These are phyloP conservation scores for Cinchona pubescens DNA, from an alignment of 257 asterid species.

Conservation along the genomic window DNA sequence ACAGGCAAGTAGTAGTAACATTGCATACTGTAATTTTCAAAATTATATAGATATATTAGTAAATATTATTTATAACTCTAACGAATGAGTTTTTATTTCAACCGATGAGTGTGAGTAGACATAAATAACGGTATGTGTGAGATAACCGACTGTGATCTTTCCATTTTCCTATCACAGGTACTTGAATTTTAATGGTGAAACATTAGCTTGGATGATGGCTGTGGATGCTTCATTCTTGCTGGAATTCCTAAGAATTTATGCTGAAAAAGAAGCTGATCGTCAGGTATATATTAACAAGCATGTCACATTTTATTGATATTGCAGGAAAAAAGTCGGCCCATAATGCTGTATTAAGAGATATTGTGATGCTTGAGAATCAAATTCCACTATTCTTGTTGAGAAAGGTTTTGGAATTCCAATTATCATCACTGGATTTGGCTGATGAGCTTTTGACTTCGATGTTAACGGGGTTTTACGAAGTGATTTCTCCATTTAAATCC, in stretches of 20 bases:
- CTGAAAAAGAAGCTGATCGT: constrained; percentile 34
- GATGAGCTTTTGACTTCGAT: constrained; percentile 34
- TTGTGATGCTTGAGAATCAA: constrained; percentile 66
- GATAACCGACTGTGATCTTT: too few relatives aligned
- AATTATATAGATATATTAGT: too few relatives aligned
- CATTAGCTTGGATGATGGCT: constrained; percentile 66
- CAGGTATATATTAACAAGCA: too few relatives aligned
- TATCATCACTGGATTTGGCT: constrained; percentile 28
- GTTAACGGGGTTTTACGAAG: constrained; percentile 32
- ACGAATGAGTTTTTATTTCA: too few relatives aligned
- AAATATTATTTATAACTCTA: too few relatives aligned
- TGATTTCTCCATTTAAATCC: constrained; percentile 45
- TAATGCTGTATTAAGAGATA: constrained; percentile 48
- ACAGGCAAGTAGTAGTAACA: too few relatives aligned
- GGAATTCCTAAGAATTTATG: constrained; percentile 50
- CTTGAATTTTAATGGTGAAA: constrained; percentile 31
- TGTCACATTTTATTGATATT: constrained; percentile 41
- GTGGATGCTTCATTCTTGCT: constrained; percentile 52
- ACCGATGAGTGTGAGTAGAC: too few relatives aligned
- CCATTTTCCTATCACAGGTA: too few relatives aligned
- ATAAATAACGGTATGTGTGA: too few relatives aligned
- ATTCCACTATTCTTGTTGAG: constrained; percentile 52
- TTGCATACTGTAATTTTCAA: too few relatives aligned
- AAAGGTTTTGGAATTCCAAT: constrained; percentile 40
- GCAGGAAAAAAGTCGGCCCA: constrained; percentile 43